Conservation (phyloP, 768 basidiomycete species). For the Boletales sp. region DNA sequence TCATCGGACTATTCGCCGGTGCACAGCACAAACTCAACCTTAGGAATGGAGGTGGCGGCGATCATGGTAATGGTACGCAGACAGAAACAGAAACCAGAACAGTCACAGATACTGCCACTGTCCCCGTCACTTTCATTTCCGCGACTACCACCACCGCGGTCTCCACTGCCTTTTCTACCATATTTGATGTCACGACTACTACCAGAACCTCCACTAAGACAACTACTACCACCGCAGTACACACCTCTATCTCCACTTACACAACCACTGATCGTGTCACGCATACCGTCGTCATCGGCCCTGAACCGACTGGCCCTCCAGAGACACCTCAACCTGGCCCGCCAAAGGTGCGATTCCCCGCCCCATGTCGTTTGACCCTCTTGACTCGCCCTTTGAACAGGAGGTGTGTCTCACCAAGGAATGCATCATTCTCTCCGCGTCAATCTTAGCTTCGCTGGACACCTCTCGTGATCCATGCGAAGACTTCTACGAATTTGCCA, state of each 20-base stretch:
- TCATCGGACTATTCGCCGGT: slow-evolving; percentile 92
- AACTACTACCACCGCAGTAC: slow-evolving; percentile 35
- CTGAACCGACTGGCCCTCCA: slow-evolving; percentile 39
- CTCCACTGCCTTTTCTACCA: slow-evolving; percentile 29
- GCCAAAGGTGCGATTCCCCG: slow-evolving; percentile 40
- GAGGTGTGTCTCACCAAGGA: slow-evolving; percentile 69
- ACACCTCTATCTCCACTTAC: slow-evolving; percentile 37
- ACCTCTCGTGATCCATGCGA: slow-evolving; percentile 87
- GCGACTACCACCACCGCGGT: slow-evolving; percentile 34
- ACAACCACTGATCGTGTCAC: slow-evolving; percentile 35
- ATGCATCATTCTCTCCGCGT: slow-evolving; percentile 81
- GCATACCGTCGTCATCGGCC: slow-evolving; percentile 39
- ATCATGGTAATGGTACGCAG: slow-evolving; percentile 32
- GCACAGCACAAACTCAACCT: slow-evolving; percentile 71
- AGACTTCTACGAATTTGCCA: slow-evolving; percentile 90
- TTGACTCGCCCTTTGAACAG: slow-evolving; percentile 31
- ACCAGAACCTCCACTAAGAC: slow-evolving; percentile 41
- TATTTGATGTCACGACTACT: slow-evolving; percentile 32
- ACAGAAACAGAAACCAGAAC: slow-evolving; percentile 32
- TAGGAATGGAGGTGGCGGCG: slow-evolving; percentile 35
- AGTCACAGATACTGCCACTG: slow-evolving; percentile 31
- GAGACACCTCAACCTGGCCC: slow-evolving; percentile 59
- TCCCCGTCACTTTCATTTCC: slow-evolving; percentile 27
- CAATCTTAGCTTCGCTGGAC: slow-evolving; percentile 79
- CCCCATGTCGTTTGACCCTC: neutral